These are phyloP conservation scores for Coemansia sp. DNA, from an alignment of 192 early-diverging fungal species.

Conservation along the genomic window DNA sequence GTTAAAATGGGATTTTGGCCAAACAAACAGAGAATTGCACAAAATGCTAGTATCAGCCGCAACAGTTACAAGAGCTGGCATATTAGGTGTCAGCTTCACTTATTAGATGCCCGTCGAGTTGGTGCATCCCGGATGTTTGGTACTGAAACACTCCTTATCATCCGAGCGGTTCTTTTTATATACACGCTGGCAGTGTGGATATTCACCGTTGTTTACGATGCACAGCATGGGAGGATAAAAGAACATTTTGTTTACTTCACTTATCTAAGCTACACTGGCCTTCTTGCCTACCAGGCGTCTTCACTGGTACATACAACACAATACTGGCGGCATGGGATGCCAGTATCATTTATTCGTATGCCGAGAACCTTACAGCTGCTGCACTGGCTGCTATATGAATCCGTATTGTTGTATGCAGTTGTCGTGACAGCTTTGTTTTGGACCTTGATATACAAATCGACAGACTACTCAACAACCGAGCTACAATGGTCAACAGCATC, in stretches of 20 bases:
- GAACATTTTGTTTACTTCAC: slow-evolving; percentile 50
- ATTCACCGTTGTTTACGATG: slow-evolving; percentile 20
- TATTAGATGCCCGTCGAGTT: slow-evolving; percentile 27
- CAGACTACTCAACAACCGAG: slow-evolving; percentile 3
- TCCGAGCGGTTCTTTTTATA: slow-evolving; percentile 24
- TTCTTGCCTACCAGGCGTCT: slow-evolving; percentile 26
- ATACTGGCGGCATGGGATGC: slow-evolving; percentile 6
- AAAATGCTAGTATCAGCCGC: neutral
- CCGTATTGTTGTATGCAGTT: slow-evolving; percentile 31
- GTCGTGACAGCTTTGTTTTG: slow-evolving; percentile 41
- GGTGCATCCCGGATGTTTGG: slow-evolving; percentile 23
- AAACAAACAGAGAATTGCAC: neutral
- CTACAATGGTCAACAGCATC: slow-evolving; percentile 35
- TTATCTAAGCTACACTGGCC: slow-evolving; percentile 44
- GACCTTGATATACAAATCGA: slow-evolving; percentile 29
- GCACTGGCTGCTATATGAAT: slow-evolving; percentile 51
- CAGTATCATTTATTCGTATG: slow-evolving; percentile 22
- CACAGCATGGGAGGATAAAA: slow-evolving; percentile 14
- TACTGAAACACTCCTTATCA: slow-evolving; percentile 2
- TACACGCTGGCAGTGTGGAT: slow-evolving; percentile 45
- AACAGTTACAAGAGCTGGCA: slow-evolving; percentile 17
- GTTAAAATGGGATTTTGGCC: slow-evolving; percentile 3
- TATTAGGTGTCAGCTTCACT: slow-evolving; percentile 20
- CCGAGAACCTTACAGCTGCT: slow-evolving; percentile 33
- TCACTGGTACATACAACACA: slow-evolving; percentile 27